These are phyloP conservation scores for Solanum rostratum DNA, from an alignment of 257 asterid genomes.

Conservation along the genomic window DNA sequence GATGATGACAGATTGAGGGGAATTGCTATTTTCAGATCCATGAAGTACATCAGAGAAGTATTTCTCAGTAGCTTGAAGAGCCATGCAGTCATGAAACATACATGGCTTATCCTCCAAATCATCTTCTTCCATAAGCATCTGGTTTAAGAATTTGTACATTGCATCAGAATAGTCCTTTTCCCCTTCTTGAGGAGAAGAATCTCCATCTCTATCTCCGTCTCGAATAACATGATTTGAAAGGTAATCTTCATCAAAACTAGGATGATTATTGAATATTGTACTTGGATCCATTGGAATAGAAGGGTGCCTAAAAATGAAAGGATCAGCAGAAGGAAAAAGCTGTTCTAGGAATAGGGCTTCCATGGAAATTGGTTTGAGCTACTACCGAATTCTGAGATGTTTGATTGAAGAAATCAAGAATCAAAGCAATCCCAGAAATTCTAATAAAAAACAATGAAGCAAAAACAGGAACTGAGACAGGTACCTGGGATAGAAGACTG, in stretches of 20 bases:
- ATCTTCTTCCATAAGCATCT: slow-evolving; percentile 30
- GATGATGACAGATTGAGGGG: not conserved
- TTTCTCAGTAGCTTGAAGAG: slow-evolving; percentile 25
- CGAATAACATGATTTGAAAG: not conserved
- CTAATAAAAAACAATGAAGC: not conserved
- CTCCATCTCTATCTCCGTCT: not conserved
- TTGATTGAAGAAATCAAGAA: not conserved
- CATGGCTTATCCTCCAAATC: slow-evolving; percentile 22
- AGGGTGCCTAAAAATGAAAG: not conserved
- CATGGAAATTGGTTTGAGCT: not conserved
- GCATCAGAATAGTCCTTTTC: slow-evolving; percentile 16
- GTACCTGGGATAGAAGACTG: not conserved
- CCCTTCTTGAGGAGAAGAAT: not conserved
- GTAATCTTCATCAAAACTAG: not conserved
- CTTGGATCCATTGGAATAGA: not conserved
- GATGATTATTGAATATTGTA: not conserved
- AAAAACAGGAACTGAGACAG: not conserved
- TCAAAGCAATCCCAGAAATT: not conserved
- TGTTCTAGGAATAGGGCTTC: not conserved
- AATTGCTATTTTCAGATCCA: not conserved
- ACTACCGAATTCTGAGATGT: not conserved
- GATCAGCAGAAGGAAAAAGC: not conserved
- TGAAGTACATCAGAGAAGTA: slow-evolving; percentile 22
- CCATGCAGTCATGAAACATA: slow-evolving; percentile 20
- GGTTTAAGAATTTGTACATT: slow-evolving; percentile 16